Evolutionary conservation across 2,329 filamentous ascomycete genomes (phyloP), one percentile per base, ranked within the genome.

Genomic region (Trichothecium sympodiale): DNA sequence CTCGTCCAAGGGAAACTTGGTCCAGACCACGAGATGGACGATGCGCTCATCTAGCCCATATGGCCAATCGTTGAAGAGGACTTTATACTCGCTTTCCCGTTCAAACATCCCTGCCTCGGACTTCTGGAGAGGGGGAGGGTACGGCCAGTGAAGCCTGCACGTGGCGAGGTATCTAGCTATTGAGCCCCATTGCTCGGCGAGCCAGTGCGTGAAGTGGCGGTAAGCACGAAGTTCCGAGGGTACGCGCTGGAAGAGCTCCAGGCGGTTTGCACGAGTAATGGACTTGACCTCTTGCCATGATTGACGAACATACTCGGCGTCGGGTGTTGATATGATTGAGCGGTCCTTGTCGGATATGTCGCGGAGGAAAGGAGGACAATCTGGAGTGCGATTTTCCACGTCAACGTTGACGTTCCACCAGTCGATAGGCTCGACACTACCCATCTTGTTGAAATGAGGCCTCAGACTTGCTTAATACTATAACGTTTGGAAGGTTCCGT

Each of bases 21-120:
- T 91, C 89, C 89, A 96, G 10, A 94, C 77, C 5, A 94, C 84
- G 3, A 95, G 65, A 54, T 95, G 89, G 13, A 84, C 73, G 43
- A 94, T 88, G 35, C 72, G 68, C 32, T 64, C 52, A 47, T 91
- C 85, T 36, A 95, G 67, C 0, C 85, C 87, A 51, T 95, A 96
- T 1, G 89, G 89, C 84, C 87, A 95, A 66, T 96, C 88, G 52
- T 96, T 96, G 59, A 73, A 75, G 29, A 94, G 57, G 33, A 94
- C 78, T 55, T 77, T 86, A 48, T 80, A 61, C 50, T 91, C 81
- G 8, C 64, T 62, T 1, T 64, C 62, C 36, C 45, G 49, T 42
- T 61, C 57, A 42, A 76, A 69, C 17, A 36, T 42, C 14, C 48
- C 51, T 4, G 48, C 35, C 17, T 26, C 17, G 16, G 30, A 20